phyloP scores from a whole-genome alignment of 768 basidiomycete species.

The Pisolithus tinctorius region DNA sequence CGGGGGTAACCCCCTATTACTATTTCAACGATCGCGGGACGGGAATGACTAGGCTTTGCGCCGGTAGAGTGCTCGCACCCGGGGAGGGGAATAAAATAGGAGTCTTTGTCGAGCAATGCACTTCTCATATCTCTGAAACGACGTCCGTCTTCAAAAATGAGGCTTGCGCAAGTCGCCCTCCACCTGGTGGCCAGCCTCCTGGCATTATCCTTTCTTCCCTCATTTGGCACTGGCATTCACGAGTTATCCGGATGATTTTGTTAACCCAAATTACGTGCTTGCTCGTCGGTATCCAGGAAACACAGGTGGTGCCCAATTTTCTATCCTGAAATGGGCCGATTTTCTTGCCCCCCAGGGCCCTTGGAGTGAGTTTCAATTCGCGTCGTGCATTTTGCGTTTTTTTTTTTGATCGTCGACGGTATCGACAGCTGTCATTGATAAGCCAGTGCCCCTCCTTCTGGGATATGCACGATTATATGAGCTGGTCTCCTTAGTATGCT shows the following conservation, averaged over 20 bases:
- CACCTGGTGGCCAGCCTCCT: neutral
- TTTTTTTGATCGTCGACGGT: neutral
- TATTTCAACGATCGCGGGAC: neutral
- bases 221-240: conserved; percentile 15
- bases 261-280: conserved; percentile 45
- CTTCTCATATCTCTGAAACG: neutral
- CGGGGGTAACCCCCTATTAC: neutral
- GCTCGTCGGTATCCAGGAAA: conserved; percentile 33
- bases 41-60: too few species aligned
- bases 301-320: conserved; percentile 39
- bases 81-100: too few species aligned
- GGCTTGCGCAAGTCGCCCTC: neutral
- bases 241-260: conserved; percentile 50
- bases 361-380: conserved; percentile 41
- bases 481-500: conserved; percentile 63
- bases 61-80: too few species aligned
- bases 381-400: neutral
- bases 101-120: neutral
- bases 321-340: conserved; percentile 43
- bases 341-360: conserved; percentile 37
- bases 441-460: conserved; percentile 43
- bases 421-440: conserved; percentile 40
- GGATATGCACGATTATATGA: conserved; percentile 60
- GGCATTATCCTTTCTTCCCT: neutral
- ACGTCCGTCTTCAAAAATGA: neutral